A percentile compares a stretch with the other conserved stretches of the same genome.
These are phyloP conservation scores for Bretschneidera sinensis DNA, from an alignment of 345 rosid genomes.

Conservation along the genomic window DNA sequence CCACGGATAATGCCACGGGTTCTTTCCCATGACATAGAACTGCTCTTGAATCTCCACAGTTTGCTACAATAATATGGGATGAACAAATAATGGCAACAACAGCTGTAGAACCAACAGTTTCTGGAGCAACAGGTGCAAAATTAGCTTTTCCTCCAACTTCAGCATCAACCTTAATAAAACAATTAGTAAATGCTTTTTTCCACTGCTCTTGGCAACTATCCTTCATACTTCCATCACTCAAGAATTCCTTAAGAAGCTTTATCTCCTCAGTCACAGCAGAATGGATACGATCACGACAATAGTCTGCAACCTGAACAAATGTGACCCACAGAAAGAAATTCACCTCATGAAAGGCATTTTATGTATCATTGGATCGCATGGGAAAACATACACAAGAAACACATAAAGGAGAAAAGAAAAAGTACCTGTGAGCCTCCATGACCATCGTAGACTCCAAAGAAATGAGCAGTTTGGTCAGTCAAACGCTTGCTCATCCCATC, in stretches of 20 bases:
- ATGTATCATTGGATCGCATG: not conserved
- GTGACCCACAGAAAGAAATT: conserved; percentile 10
- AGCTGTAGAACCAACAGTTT: conserved; percentile 98
- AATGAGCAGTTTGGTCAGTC: conserved; percentile 66
- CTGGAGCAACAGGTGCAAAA: conserved; percentile 70
- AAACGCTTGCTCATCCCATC: conserved; percentile 52
- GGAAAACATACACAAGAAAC: conserved; percentile 3
- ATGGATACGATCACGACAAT: conserved; percentile 72
- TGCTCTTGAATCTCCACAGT: conserved; percentile 98
- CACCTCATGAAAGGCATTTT: not conserved
- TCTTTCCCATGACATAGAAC: conserved; percentile 92
- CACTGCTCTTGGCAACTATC: conserved; percentile 73
- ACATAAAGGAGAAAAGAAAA: not conserved
- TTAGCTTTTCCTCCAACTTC: conserved; percentile 62
- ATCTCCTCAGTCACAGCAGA: conserved; percentile 67
- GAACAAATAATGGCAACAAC: conserved; percentile 80
- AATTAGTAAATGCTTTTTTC: conserved; percentile 65
- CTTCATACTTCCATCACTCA: conserved; percentile 36
- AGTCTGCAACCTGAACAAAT: conserved; percentile 74
- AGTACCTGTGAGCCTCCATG: conserved; percentile 92
- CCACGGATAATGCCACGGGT: conserved; percentile 81
- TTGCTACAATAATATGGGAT: conserved; percentile 83
- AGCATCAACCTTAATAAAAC: conserved; percentile 71
- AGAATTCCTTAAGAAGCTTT: conserved; percentile 35
- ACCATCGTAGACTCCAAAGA: conserved; percentile 96